These are phyloP conservation scores for Alternaria rosae DNA, from an alignment of 2,329 filamentous ascomycete species.

Conservation along the genomic window DNA sequence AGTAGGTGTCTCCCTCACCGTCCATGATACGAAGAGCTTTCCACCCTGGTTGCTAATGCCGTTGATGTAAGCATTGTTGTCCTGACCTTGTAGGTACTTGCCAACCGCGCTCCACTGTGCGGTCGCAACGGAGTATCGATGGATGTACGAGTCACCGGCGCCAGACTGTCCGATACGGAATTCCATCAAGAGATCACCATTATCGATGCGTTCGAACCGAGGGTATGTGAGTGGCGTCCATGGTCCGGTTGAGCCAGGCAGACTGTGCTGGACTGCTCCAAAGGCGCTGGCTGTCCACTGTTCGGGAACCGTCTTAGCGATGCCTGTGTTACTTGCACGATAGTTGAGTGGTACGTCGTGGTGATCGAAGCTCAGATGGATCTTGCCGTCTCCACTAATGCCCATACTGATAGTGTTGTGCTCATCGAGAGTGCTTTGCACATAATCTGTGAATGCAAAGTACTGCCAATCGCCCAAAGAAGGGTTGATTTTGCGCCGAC, in stretches of 20 bases:
- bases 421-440: constrained; percentile 60
- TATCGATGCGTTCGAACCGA: constrained; percentile 54
- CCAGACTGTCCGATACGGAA: constrained; percentile 62
- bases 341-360: constrained; percentile 52
- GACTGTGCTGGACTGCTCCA: constrained; percentile 36
- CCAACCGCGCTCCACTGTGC: constrained; percentile 52
- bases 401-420: constrained; percentile 64
- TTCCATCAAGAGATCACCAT: constrained; percentile 55
- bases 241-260: constrained; percentile 42
- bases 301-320: constrained; percentile 40
- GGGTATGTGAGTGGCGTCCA: constrained; percentile 58
- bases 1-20: constrained; percentile 58
- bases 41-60: constrained; percentile 51
- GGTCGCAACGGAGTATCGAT: constrained; percentile 51
- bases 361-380: constrained; percentile 62
- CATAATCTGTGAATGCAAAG: constrained; percentile 58
- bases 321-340: constrained; percentile 39
- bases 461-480: constrained; percentile 54
- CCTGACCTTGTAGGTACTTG: constrained; percentile 54
- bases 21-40: constrained; percentile 58
- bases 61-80: constrained; percentile 62
- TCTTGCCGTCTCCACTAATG: constrained; percentile 61
- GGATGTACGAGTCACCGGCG: constrained; percentile 59
- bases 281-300: constrained; percentile 41
- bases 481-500: constrained; percentile 53